These are phyloP conservation scores for Calycina marina DNA, from an alignment of 2,329 filamentous ascomycete species.

Conservation along the genomic window DNA sequence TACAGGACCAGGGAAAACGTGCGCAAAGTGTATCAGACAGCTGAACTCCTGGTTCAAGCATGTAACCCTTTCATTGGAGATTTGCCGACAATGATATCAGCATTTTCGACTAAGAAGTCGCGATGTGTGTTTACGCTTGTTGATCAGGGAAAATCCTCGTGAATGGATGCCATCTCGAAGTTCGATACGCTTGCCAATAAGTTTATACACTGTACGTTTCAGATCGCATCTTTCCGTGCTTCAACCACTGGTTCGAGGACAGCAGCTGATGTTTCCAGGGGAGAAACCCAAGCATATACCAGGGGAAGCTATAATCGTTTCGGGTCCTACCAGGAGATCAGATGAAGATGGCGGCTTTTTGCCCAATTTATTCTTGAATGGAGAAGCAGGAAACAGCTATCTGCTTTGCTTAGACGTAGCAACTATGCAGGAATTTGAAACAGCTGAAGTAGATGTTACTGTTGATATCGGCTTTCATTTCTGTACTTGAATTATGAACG, in stretches of 20 bases:
- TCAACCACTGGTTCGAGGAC: too few species aligned
- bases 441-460: constrained; percentile 45
- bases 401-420: constrained; percentile 49
- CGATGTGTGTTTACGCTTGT: constrained; percentile 46
- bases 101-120: constrained; percentile 34
- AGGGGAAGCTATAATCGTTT: constrained; percentile 54
- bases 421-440: constrained; percentile 47
- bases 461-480: constrained; percentile 53
- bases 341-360: constrained; percentile 49
- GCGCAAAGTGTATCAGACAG: background rate
- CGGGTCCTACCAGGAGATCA: constrained; percentile 29
- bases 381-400: constrained; percentile 42
- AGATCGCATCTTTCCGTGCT: too few species aligned
- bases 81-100: constrained; percentile 50
- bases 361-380: constrained; percentile 49
- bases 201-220: constrained; percentile 36
- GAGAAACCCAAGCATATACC: constrained; percentile 43
- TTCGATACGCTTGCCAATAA: constrained; percentile 41
- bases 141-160: constrained; percentile 41
- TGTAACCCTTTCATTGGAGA: constrained; percentile 42
- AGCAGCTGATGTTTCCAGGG: too few species aligned
- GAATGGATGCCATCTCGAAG: constrained; percentile 50
- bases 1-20: background rate
- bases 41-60: constrained; percentile 30
- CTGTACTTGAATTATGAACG: too few species aligned